Evolutionary conservation across 352 stramenopile species (phyloP).

Genomic region (Globisporangium spiculum): DNA sequence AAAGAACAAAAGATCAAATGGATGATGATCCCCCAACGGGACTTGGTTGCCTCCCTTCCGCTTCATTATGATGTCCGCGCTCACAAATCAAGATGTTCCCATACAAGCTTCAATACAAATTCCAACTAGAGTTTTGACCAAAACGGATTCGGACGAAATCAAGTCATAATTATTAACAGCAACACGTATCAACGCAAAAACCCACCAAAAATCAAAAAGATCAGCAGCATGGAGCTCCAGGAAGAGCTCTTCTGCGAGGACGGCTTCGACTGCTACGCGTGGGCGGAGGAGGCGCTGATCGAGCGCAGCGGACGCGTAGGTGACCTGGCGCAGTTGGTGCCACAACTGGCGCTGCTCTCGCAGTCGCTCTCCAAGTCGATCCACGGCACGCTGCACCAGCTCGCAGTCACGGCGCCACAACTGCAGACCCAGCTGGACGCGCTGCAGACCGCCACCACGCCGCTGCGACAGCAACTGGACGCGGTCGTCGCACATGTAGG

Average conservation of each 20-base stretch:
- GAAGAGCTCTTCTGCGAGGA: conserved; percentile 42
- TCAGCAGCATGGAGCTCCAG: conserved; percentile 26
- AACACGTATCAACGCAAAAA: not conserved
- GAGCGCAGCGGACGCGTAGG: conserved; percentile 25
- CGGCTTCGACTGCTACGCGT: conserved; percentile 69
- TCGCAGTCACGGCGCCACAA: conserved; percentile 41
- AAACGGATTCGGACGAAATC: not conserved
- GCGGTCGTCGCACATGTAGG: conserved; percentile 30
- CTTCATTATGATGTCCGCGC: not conserved
- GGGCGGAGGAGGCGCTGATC: conserved; percentile 63
- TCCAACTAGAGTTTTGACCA: not conserved
- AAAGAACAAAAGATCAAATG: not conserved
- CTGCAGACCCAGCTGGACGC: conserved; percentile 53
- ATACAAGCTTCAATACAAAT: not conserved
- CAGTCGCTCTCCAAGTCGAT: conserved; percentile 56
- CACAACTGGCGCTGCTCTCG: conserved; percentile 58
- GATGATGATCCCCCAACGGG: not conserved
- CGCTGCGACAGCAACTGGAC: conserved; percentile 45
- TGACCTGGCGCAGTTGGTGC: conserved; percentile 40
- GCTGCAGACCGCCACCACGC: conserved; percentile 40
- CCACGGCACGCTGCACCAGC: conserved; percentile 57
- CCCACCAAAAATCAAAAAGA: not conserved
- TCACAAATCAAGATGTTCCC: not conserved
- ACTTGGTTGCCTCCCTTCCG: not conserved
- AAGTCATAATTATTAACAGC: not conserved